Base-by-base conservation (phyloP, 176 grass and related monocot species). In the Oryza australiensis region DNA sequence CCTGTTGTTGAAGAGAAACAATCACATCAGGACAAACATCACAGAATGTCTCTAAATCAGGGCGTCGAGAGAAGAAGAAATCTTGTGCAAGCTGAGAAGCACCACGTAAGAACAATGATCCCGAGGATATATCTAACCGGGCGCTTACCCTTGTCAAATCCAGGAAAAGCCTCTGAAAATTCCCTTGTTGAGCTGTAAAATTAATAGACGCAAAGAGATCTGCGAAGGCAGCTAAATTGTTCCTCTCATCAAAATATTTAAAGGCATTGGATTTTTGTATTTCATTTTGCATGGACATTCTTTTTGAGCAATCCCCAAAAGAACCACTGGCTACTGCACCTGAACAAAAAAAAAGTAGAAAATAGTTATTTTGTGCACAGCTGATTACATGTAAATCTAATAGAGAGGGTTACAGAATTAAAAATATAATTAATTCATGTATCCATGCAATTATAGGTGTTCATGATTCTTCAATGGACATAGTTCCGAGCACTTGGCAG, bases 1-100 rank as follows among this genome's bases (percentile, higher is more conserved):
- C 95, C 92, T 95, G 95, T 77, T 98, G 95, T 78, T 98, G 95
- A 65, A 98, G 79, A 77, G 95, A 93, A 30, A 95, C 68, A 7
- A 85, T 78, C 38, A 95, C 59, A 82, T 98, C 90, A 65, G 90
- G 92, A 81, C 92, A 98, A 90, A 95, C 82, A 67, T 83, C 84
- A 42, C 70, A 77, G 37, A 98, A 80, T 81, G 86, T 83, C 62
- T 86, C 84, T 74, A 86, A 51, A 80, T 90, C 85, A 84, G 85
- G 93, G 64, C 78, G 72, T 64, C 69, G 69, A 35, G 92, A 94
- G 67, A 89, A 88, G 76, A 93, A 93, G 62, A 95, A 80, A 84
- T 95, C 87, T 75, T 87, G 88, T 1, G 88, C 90, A 42, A 98
- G 82, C 29, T n/a, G 68, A 72, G 86, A 89, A 76, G 87, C 84